These are phyloP conservation scores for Paulownia fortunei DNA, from an alignment of 257 asterid species.

Conservation along the genomic window DNA sequence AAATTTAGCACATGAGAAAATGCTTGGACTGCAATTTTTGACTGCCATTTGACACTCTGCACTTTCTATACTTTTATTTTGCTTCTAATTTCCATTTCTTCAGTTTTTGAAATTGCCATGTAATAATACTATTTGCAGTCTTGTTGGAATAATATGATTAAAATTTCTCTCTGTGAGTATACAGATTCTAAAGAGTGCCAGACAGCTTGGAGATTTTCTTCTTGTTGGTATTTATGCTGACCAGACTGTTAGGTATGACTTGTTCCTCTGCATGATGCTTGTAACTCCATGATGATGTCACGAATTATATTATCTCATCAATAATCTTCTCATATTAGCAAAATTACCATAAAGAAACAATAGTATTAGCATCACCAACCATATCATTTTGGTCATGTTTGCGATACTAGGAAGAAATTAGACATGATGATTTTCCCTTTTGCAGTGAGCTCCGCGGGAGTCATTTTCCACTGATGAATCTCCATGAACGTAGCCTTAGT, in stretches of 20 bases:
- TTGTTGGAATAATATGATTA: conserved; percentile 6
- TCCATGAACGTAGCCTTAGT: conserved; percentile 91
- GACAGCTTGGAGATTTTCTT: conserved; percentile 92
- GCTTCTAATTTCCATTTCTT: not conserved
- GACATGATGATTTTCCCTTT: conserved; percentile 15
- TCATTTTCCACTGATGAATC: conserved; percentile 83
- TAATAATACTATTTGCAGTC: conserved; percentile 1
- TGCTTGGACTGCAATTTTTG: not conserved
- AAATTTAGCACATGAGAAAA: not conserved
- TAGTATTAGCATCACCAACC: conserved; percentile 9
- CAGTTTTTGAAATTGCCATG: not conserved
- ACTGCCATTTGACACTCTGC: not conserved
- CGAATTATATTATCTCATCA: not conserved
- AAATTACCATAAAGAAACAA: conserved; percentile 16
- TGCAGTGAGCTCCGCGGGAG: conserved; percentile 82
- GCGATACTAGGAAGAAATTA: not conserved
- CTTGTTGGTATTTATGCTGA: conserved; percentile 88
- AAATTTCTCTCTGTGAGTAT: conserved; percentile 28
- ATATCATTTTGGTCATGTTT: conserved; percentile 6
- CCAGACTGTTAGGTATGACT: conserved; percentile 73
- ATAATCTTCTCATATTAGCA: not conserved
- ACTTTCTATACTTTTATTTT: conserved; percentile 1
- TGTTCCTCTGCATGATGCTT: not conserved
- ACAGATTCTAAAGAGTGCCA: conserved; percentile 88
- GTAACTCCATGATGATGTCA: not conserved